Conservation (phyloP, 768 basidiomycete genomes). For the Pulveroboletus sp. region DNA sequence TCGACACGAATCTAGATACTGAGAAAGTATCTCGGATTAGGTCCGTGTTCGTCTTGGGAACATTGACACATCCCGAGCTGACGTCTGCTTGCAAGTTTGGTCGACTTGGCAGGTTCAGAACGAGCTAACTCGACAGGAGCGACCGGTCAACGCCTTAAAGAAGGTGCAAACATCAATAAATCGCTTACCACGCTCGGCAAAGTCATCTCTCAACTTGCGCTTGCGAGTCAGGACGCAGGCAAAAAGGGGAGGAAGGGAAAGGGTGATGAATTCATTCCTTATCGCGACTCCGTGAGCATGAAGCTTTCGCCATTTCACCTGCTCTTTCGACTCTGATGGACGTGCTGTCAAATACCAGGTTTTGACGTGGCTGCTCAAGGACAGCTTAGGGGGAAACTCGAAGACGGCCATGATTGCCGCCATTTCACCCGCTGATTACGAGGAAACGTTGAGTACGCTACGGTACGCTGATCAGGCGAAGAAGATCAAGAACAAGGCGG, state of each 20-base stretch:
- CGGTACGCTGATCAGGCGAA: conserved; percentile 99
- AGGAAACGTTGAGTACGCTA: conserved; percentile 93
- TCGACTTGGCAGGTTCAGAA: conserved; percentile 96
- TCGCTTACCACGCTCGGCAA: conserved; percentile 96
- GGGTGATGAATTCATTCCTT: conserved; percentile 91
- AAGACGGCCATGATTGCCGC: conserved; percentile 99
- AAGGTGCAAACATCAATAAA: conserved; percentile 99
- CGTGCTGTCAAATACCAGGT: conserved; percentile 46
- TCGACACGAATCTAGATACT: conserved; percentile 80
- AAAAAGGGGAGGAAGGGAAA: conserved; percentile 90
- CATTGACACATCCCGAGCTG: conserved; percentile 5
- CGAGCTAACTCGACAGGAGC: conserved; percentile 97
- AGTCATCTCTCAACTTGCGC: conserved; percentile 88
- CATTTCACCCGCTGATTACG: conserved; percentile 97
- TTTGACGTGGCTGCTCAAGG: conserved; percentile 96
- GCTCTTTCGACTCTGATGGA: conserved; percentile 5
- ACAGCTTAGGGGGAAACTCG: conserved; percentile 93
- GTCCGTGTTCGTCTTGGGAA: conserved; percentile 33
- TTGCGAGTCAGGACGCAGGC: conserved; percentile 48
- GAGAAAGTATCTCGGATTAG: conserved; percentile 99
- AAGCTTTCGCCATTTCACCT: not conserved
- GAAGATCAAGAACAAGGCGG: conserved; percentile 99
- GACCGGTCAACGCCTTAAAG: conserved; percentile 92
- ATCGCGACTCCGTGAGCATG: conserved; percentile 84
- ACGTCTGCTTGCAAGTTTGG: conserved; percentile 50